Evolutionary conservation across 2,329 filamentous ascomycete genomes (phyloP), one percentile per base, ranked within the genome.

Genomic region (Volutella citrinella): DNA sequence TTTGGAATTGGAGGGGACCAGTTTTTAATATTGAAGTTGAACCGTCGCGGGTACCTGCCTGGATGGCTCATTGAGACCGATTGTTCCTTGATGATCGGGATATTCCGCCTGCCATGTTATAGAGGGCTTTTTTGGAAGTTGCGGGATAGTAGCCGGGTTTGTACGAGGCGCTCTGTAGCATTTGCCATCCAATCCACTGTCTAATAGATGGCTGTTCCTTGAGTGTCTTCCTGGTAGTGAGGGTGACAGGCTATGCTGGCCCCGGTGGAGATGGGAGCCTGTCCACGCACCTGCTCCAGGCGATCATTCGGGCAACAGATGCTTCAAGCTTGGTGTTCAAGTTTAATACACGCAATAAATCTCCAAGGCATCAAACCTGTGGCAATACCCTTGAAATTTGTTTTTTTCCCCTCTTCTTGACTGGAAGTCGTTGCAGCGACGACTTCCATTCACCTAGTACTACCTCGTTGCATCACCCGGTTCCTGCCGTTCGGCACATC

Each of bases 1-100:
- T 49, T 61, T 60, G 60, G 50, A 49, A 60, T 60, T 59, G 55
- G 57, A 57, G 49, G 57, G 52, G 51, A 58, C 52, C 48, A 56
- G 56, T 58, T 60, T 57, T 56, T 58, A 52, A 52, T 52, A 57
- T 55, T 47, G 52, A 54, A 53, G 44, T 54, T 54, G 51, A 54
- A 46, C 51, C 50, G 48, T 42, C 38, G 47, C 40, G 43, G 38
- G 42, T 46, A 50, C 43, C 40, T 49, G 35, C 38, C 40, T 28
- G 36, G 30, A 32, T 32, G 32, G 26, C 23, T 31, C 32, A 29
- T n/a, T n/a, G 22, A 38, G 48, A 38, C 38, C 46, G 28, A 19
- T 38, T 32, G 28, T 40, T 40, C 6, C 40, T 32, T 39, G 33
- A 33, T 39, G 29, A 37, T 36, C 34, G 38, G 40, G 42, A 51